Percentiles rank a stretch among this genome's conserved stretches.
Evolutionary conservation across 768 basidiomycete genomes (phyloP).

Genomic region (Lentinula raphanica): DNA sequence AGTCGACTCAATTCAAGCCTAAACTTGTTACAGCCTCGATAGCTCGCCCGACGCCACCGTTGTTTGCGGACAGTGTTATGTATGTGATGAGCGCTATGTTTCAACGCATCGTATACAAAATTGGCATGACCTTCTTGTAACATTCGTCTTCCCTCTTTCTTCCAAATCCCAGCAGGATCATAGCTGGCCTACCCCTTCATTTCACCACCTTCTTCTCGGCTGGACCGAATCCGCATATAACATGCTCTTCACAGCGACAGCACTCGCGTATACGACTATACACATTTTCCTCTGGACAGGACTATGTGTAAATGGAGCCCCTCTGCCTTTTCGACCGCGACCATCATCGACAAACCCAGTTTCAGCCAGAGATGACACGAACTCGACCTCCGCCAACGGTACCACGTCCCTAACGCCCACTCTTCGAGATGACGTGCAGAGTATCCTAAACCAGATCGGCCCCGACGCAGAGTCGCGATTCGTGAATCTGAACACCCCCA

Average conservation of each 20-base stretch:
- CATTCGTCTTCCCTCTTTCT: background rate
- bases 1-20: background rate
- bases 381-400: background rate
- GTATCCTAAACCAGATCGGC: background rate
- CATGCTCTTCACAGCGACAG: background rate
- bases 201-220: background rate
- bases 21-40: background rate
- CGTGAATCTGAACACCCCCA: background rate
- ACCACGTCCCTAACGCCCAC: slow-evolving; percentile 6
- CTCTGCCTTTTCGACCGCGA: background rate
- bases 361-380: background rate
- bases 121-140: background rate
- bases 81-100: background rate
- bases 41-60: background rate
- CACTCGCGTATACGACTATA: background rate
- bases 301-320: background rate
- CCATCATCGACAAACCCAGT: background rate
- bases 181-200: background rate
- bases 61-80: background rate
- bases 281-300: background rate
- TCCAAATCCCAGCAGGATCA: background rate
- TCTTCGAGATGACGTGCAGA: background rate
- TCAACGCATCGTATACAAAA: background rate
- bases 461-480: background rate
- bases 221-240: background rate